Percentiles rank a stretch among this genome's conserved stretches.
These are phyloP conservation scores for bread wheat (Triticum aestivum) DNA, from an alignment of 176 grass and related monocot species.

Conservation along the genomic window IWGSC_CS_RefSeq_v2.1 NC_057800.1:66599253-66599752, in stretches of 20 bases:
- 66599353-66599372: constrained; percentile 67
- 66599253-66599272: constrained; percentile 65
- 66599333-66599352: constrained; percentile 74
- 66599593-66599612: background rate
- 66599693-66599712: background rate
- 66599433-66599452: constrained; percentile 85
- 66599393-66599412: background rate
- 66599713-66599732: background rate
- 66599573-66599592: background rate
- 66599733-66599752: background rate
- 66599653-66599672: background rate
- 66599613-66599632: background rate
- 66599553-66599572: background rate
- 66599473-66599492: constrained; percentile 73
- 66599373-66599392: constrained; percentile 65
- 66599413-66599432: constrained; percentile 72
- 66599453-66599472: constrained; percentile 87
- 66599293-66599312: constrained; percentile 73
- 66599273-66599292: constrained; percentile 71
- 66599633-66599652: background rate
- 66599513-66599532: constrained; percentile 52
- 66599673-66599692: background rate
- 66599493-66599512: constrained; percentile 74
- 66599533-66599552: background rate
- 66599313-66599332: constrained; percentile 80